A percentile compares a stretch with the other conserved stretches of the same genome.
phyloP scores from a whole-genome alignment of 2,329 filamentous ascomycete species.

The Colletotrichum gigasporum region DNA sequence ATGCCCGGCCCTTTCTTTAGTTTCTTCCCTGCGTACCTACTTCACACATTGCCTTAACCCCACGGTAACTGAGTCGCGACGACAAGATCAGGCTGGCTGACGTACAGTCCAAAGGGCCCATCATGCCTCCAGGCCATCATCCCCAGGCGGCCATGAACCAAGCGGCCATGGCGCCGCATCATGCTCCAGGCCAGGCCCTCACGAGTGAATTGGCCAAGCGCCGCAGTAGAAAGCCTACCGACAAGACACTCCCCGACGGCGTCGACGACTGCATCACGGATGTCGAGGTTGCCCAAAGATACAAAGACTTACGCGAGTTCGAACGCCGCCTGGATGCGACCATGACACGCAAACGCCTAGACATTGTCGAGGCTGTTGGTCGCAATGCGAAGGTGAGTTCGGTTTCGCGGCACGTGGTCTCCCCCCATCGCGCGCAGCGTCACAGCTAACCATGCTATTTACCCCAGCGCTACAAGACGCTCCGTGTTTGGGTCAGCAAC shows the following conservation, averaged over 20 bases:
- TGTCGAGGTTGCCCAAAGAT: slow-evolving; percentile 77
- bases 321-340: slow-evolving; percentile 91
- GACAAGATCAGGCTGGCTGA: background rate
- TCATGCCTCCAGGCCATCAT: slow-evolving; percentile 65
- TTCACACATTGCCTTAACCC: background rate
- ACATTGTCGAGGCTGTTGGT: slow-evolving; percentile 84
- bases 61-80: background rate
- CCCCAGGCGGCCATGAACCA: slow-evolving; percentile 61
- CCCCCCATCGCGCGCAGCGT: background rate
- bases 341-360: slow-evolving; percentile 92
- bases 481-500: slow-evolving; percentile 95
- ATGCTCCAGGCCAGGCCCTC: slow-evolving; percentile 55
- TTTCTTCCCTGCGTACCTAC: background rate
- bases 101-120: slow-evolving; percentile 53
- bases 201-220: slow-evolving; percentile 68
- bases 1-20: slow-evolving; percentile 37
- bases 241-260: slow-evolving; percentile 93
- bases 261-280: slow-evolving; percentile 83
- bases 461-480: slow-evolving; percentile 76
- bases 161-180: slow-evolving; percentile 62
- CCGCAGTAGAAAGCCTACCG: slow-evolving; percentile 88
- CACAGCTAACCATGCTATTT: background rate
- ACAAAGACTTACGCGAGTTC: slow-evolving; percentile 84
- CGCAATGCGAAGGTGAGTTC: slow-evolving; percentile 72
- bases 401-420: background rate